phyloP scores from a whole-genome alignment of 345 rosid species.

The Eucalyptus sp. region DNA sequence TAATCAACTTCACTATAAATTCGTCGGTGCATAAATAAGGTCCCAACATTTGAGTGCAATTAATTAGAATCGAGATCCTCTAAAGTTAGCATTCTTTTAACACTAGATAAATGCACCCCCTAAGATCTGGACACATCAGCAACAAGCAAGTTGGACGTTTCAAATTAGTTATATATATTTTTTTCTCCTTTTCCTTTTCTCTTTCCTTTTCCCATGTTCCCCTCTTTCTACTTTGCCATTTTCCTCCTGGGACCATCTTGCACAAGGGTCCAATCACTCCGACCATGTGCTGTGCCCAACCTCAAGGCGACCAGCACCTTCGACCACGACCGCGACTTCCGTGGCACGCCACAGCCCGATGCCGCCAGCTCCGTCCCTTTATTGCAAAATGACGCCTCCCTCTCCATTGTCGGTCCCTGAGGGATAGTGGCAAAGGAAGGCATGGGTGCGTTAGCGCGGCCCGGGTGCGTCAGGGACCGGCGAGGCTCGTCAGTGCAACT shows the following conservation, averaged over 20 bases:
- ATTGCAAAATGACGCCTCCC: not conserved
- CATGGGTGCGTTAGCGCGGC: not conserved
- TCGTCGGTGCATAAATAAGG: not conserved
- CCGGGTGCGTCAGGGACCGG: fast-evolving
- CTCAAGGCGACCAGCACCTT: not conserved
- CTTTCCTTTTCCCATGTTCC: not conserved
- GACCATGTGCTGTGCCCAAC: not conserved
- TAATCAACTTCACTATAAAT: not conserved
- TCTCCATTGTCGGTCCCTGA: not conserved
- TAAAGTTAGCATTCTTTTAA: not conserved
- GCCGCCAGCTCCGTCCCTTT: not conserved
- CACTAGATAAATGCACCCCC: not conserved
- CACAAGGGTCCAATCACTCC: not conserved
- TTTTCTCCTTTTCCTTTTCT: not conserved
- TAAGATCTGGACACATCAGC: not conserved
- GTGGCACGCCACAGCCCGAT: not conserved
- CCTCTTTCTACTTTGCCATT: not conserved
- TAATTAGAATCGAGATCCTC: not conserved
- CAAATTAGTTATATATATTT: not conserved
- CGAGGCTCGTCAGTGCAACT: not conserved
- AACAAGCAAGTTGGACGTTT: not conserved
- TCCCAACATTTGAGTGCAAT: not conserved
- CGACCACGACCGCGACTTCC: not conserved
- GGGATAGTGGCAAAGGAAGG: not conserved
- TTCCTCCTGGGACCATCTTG: not conserved